Conservation (phyloP, 2,329 filamentous ascomycete genomes). For the Xylaria hypoxylon region DNA sequence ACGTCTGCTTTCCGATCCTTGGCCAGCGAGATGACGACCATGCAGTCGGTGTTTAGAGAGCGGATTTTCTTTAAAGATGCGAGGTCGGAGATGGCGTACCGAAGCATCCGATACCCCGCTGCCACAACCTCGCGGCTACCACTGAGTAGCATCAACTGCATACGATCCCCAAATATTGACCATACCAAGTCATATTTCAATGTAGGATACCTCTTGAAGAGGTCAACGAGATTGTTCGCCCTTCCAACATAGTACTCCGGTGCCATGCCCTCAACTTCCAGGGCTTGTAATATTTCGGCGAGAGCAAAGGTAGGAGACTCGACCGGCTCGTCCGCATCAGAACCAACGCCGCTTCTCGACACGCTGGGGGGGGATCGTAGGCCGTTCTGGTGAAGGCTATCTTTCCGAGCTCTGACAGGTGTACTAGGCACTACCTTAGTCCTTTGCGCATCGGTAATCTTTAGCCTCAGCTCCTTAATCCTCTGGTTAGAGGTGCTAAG, state of each 20-base stretch:
- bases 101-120: constrained; percentile 90
- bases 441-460: constrained; percentile 70
- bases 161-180: constrained; percentile 91
- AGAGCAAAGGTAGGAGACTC: constrained; percentile 94
- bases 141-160: constrained; percentile 95
- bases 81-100: constrained; percentile 93
- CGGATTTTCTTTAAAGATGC: constrained; percentile 90
- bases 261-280: constrained; percentile 87
- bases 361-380: constrained; percentile 69
- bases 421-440: constrained; percentile 61
- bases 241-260: constrained; percentile 96
- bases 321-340: constrained; percentile 73
- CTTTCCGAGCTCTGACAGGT: constrained; percentile 65
- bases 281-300: constrained; percentile 87
- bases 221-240: constrained; percentile 90
- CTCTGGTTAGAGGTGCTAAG: constrained; percentile 85
- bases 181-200: constrained; percentile 97
- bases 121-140: constrained; percentile 96
- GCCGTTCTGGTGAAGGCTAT: constrained; percentile 59
- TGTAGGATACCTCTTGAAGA: constrained; percentile 93
- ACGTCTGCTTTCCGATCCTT: constrained; percentile 98
- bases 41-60: constrained; percentile 87
- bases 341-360: constrained; percentile 66
- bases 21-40: constrained; percentile 90
- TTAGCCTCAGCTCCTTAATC: constrained; percentile 70